A percentile compares a stretch with the other conserved stretches of the same genome.
These are phyloP conservation scores for Solanum chacoense DNA, from an alignment of 305 asterid genomes.

Conservation along the genomic window DNA sequence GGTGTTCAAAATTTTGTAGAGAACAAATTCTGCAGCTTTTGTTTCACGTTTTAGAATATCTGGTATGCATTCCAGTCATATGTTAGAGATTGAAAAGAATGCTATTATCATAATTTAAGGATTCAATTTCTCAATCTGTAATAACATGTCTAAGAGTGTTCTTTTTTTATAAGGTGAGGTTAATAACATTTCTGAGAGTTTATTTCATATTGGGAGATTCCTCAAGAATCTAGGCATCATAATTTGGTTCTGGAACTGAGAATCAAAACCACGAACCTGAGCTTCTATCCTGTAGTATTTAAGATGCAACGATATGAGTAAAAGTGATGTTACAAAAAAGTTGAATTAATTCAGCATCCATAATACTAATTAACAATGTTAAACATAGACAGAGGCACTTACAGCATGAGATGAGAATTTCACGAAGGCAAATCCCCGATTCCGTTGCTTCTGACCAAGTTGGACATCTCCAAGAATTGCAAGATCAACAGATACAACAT, in stretches of 20 bases:
- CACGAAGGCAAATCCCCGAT: conserved; percentile 92
- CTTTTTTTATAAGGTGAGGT: conserved; percentile 4
- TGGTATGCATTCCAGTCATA: background rate
- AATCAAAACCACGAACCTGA: conserved; percentile 86
- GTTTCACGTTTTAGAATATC: background rate
- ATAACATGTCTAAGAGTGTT: background rate
- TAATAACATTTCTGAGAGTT: background rate
- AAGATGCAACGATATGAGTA: conserved; percentile 54
- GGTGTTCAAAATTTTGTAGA: background rate
- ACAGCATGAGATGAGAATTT: conserved; percentile 83
- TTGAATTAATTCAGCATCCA: conserved; percentile 3
- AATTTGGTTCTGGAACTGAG: conserved; percentile 60
- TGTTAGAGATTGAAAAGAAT: background rate
- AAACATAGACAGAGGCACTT: conserved; percentile 24
- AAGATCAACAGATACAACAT: conserved; percentile 65
- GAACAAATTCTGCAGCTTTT: background rate
- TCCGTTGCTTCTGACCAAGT: conserved; percentile 51
- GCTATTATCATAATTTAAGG: background rate
- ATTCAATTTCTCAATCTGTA: conserved; percentile 5
- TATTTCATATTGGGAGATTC: conserved; percentile 6
- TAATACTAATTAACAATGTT: conserved; percentile 2
- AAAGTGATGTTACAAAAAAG: conserved; percentile 23
- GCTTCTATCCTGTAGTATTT: conserved; percentile 69
- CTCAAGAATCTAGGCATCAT: conserved; percentile 27
- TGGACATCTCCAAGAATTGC: conserved; percentile 35